Conservation (phyloP, 805 yeast genomes). For the Hanseniaspora pseudoguilliermondii region DNA sequence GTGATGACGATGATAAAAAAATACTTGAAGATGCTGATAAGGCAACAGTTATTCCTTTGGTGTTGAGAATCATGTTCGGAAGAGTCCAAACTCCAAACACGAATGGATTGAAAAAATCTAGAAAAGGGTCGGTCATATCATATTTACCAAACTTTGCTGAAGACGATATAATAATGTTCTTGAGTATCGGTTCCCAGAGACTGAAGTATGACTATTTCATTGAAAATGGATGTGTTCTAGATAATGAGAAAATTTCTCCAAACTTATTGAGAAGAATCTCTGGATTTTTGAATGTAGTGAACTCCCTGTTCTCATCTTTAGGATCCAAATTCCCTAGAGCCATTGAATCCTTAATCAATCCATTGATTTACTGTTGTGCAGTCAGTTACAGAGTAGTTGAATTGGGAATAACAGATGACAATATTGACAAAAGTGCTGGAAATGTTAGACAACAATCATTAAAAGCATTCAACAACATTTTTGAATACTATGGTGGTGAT, state of each 20-base stretch:
- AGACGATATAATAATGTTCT: slow-evolving; percentile 43
- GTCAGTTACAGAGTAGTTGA: slow-evolving; percentile 37
- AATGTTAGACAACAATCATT: slow-evolving; percentile 54
- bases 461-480: slow-evolving; percentile 47
- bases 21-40: slow-evolving; percentile 52
- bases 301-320: slow-evolving; percentile 29
- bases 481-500: slow-evolving; percentile 38
- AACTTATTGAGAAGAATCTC: slow-evolving; percentile 36
- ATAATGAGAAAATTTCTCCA: slow-evolving; percentile 22
- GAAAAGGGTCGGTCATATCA: slow-evolving; percentile 57
- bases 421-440: slow-evolving; percentile 37
- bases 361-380: slow-evolving; percentile 44
- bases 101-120: slow-evolving; percentile 59
- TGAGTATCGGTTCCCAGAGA: slow-evolving; percentile 48
- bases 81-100: slow-evolving; percentile 59
- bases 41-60: slow-evolving; percentile 49
- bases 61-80: slow-evolving; percentile 72
- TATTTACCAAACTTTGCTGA: slow-evolving; percentile 46
- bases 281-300: slow-evolving; percentile 47
- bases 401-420: slow-evolving; percentile 16
- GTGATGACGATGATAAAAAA: slow-evolving; percentile 35
- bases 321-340: slow-evolving; percentile 44
- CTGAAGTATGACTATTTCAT: slow-evolving; percentile 33
- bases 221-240: slow-evolving; percentile 18
- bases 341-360: slow-evolving; percentile 40